Evolutionary conservation across 495 filamentous ascomycete genomes (phyloP).

Genomic region (Aspergillus taichungensis): DNA sequence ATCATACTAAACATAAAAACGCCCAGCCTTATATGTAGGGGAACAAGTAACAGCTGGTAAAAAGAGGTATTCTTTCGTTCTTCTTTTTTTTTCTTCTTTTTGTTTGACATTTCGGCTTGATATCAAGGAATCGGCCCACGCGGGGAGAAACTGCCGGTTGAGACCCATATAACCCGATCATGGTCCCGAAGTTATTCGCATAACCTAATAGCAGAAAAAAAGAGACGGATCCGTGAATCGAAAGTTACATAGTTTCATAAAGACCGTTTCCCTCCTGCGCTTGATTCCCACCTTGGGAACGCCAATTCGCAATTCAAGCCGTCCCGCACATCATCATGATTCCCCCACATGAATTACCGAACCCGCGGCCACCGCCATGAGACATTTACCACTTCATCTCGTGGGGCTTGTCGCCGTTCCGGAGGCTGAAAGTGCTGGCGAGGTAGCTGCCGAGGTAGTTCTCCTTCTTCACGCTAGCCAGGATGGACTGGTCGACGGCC

Average conservation of each 20-base stretch:
- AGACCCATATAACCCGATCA: constrained; percentile 28
- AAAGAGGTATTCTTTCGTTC: constrained; percentile 34
- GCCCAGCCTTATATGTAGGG: constrained; percentile 26
- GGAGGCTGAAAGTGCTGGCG: constrained; percentile 83
- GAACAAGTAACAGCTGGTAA: constrained; percentile 15
- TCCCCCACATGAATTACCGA: constrained; percentile 41
- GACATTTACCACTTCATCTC: constrained; percentile 83
- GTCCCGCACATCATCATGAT: constrained; percentile 27
- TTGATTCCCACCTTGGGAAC: constrained; percentile 13
- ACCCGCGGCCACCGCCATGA: constrained; percentile 36
- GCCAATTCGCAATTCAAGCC: constrained; percentile 35
- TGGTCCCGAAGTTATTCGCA: constrained; percentile 30
- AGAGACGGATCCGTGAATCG: constrained; percentile 29
- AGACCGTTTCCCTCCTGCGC: constrained; percentile 21
- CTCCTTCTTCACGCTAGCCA: constrained; percentile 93
- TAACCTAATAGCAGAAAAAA: constrained; percentile 2
- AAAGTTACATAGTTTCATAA: constrained; percentile 37
- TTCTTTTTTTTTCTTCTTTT: constrained; percentile 34
- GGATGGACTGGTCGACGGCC: constrained; percentile 85
- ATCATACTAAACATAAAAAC: constrained; percentile 40
- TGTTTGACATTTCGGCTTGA: constrained; percentile 32
- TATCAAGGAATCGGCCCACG: constrained; percentile 31
- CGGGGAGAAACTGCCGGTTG: constrained; percentile 20
- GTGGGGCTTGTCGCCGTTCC: constrained; percentile 97
- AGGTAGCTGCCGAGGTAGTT: constrained; percentile 83